Conservation (phyloP, 805 yeast genomes). For the Wickerhamiella bombiphila region DNA sequence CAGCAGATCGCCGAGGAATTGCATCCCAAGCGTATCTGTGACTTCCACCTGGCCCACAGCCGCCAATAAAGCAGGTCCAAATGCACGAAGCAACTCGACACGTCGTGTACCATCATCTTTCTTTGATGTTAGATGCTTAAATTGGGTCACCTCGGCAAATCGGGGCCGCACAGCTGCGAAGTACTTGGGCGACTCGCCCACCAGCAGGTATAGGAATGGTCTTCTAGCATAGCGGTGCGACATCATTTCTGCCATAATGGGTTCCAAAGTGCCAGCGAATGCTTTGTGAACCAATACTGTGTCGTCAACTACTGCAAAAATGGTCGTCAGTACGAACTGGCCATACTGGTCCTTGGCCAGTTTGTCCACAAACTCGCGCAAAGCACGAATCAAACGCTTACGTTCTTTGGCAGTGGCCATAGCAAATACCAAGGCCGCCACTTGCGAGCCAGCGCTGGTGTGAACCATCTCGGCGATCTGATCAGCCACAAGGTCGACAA, state of each 20-base stretch:
- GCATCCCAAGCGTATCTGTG: conserved; percentile 49
- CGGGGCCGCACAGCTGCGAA: conserved; percentile 50
- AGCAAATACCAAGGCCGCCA: conserved; percentile 68
- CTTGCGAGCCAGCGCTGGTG: conserved; percentile 88
- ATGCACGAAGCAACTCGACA: conserved; percentile 46
- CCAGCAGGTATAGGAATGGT: conserved; percentile 68
- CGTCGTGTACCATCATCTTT: conserved; percentile 71
- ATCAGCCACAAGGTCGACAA: conserved; percentile 69
- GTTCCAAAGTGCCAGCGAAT: conserved; percentile 42
- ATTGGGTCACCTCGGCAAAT: conserved; percentile 42
- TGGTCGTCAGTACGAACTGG: conserved; percentile 58
- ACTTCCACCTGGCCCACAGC: conserved; percentile 40
- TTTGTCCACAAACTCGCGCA: conserved; percentile 62
- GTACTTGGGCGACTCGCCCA: conserved; percentile 67
- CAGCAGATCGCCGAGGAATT: conserved; percentile 62
- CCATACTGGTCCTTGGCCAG: conserved; percentile 79
- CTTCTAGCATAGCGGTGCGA: conserved; percentile 71
- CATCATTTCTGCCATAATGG: conserved; percentile 37
- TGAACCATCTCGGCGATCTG: conserved; percentile 92
- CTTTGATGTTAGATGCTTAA: conserved; percentile 60
- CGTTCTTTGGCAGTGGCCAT: conserved; percentile 85
- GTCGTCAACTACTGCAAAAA: conserved; percentile 84
- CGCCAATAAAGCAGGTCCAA: conserved; percentile 50
- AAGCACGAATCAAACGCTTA: conserved; percentile 54
- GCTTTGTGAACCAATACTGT: conserved; percentile 70